Evolutionary conservation across 129 eudicot genomes (phyloP).

Genomic region (Tagetes patula): DNA sequence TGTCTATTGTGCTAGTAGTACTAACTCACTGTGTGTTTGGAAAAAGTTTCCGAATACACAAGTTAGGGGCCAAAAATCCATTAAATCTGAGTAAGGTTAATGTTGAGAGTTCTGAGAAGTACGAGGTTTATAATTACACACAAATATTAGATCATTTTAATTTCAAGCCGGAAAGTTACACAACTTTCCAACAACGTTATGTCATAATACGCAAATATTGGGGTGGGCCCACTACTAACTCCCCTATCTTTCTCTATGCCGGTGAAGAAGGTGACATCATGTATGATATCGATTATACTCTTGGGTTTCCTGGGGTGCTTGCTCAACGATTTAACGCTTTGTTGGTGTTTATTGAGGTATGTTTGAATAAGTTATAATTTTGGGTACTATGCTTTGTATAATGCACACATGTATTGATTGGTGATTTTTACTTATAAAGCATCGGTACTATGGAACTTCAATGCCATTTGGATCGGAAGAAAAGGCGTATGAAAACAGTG

Average conservation of each 20-base stretch:
- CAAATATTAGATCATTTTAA: conserved; percentile 38
- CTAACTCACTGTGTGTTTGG: conserved; percentile 5
- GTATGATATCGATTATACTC: neutral
- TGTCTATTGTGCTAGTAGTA: neutral
- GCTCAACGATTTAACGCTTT: conserved; percentile 32
- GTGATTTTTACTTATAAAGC: conserved; percentile 2
- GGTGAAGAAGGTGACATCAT: conserved; percentile 17
- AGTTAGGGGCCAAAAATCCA: conserved; percentile 14
- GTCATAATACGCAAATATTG: conserved; percentile 10
- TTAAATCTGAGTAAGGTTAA: neutral
- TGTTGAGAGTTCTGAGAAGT: neutral
- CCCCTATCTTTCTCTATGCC: conserved; percentile 27
- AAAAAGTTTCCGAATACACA: conserved; percentile 17
- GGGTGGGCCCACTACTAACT: conserved; percentile 24
- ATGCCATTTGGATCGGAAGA: conserved; percentile 40
- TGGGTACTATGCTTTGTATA: neutral
- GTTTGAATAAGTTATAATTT: neutral
- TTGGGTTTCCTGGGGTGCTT: conserved; percentile 11
- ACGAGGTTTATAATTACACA: conserved; percentile 29
- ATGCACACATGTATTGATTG: no score
- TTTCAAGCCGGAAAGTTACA: conserved; percentile 25
- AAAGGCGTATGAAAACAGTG: conserved; percentile 28
- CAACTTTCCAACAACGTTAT: conserved; percentile 34
- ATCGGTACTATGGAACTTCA: conserved; percentile 41
- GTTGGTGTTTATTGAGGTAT: conserved; percentile 30